phyloP scores from a whole-genome alignment of 306 rosid species.

The Calophaca sinica region DNA sequence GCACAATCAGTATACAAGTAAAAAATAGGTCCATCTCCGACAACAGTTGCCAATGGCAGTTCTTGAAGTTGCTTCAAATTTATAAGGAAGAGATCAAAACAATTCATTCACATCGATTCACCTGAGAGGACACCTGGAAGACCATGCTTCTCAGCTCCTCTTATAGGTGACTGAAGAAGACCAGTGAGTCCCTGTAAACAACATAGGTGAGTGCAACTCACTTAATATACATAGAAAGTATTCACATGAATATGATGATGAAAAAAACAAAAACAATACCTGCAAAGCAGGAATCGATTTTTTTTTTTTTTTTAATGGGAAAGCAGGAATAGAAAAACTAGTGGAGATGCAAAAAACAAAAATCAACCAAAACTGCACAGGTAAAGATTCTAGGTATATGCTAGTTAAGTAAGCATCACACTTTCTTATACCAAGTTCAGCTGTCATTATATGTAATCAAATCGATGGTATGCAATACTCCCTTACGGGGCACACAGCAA shows the following conservation, averaged over 20 bases:
- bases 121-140: constrained; percentile 97
- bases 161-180: constrained; percentile 93
- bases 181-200: constrained; percentile 89
- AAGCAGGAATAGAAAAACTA: not conserved
- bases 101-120: constrained; percentile 47
- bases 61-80: constrained; percentile 33
- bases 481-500: no score
- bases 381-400: not conserved
- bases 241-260: not conserved
- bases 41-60: not conserved
- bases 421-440: not conserved
- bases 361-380: not conserved
- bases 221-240: not conserved
- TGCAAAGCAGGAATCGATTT: no score
- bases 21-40: not conserved
- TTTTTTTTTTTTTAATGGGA: no score
- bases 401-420: not conserved
- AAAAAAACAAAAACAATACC: no score
- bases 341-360: not conserved
- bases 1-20: constrained; percentile 29
- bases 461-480: not conserved
- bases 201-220: constrained; percentile 36
- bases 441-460: not conserved
- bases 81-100: constrained; percentile 17
- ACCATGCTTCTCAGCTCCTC: constrained; percentile 98